Evolutionary conservation across 495 filamentous ascomycete genomes (phyloP).

Genomic region (Cairneyella variabilis): DNA sequence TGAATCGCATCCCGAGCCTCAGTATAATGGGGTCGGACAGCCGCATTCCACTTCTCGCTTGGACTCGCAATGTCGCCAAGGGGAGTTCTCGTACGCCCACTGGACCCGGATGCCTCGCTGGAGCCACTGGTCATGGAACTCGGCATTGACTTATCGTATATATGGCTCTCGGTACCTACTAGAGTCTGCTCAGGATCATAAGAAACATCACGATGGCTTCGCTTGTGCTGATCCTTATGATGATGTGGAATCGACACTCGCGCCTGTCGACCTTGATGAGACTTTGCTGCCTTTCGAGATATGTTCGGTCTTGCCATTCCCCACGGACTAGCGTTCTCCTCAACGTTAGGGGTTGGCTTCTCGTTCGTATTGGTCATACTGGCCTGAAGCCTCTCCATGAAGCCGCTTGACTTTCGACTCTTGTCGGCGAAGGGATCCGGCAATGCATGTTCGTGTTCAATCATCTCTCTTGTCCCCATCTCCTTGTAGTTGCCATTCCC

Average conservation of each 20-base stretch:
- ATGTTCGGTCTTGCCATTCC: no score
- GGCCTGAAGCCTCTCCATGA: conserved; percentile 10
- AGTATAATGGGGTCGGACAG: conserved; percentile 21
- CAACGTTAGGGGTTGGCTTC: not conserved
- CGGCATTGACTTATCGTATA: not conserved
- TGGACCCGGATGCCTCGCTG: not conserved
- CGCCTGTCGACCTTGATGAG: not conserved
- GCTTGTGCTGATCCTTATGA: not conserved
- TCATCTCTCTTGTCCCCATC: conserved; percentile 6
- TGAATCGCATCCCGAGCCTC: conserved; percentile 10
- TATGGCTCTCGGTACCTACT: not conserved
- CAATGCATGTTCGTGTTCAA: conserved; percentile 3
- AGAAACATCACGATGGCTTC: not conserved
- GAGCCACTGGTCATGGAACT: conserved; percentile 10
- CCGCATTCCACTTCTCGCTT: conserved; percentile 18
- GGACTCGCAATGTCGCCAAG: not conserved
- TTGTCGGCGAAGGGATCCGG: conserved; percentile 16
- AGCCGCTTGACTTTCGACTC: conserved; percentile 2
- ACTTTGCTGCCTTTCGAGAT: no score
- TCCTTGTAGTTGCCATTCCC: conserved; percentile 13
- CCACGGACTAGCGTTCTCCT: not conserved
- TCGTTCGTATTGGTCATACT: not conserved
- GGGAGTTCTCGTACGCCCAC: conserved; percentile 1
- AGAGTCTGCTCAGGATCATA: not conserved
- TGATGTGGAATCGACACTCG: not conserved